Percentiles rank a stretch among this genome's conserved stretches.
Conservation (phyloP, 148 eudicot species). For the Selenicereus undatus region DNA sequence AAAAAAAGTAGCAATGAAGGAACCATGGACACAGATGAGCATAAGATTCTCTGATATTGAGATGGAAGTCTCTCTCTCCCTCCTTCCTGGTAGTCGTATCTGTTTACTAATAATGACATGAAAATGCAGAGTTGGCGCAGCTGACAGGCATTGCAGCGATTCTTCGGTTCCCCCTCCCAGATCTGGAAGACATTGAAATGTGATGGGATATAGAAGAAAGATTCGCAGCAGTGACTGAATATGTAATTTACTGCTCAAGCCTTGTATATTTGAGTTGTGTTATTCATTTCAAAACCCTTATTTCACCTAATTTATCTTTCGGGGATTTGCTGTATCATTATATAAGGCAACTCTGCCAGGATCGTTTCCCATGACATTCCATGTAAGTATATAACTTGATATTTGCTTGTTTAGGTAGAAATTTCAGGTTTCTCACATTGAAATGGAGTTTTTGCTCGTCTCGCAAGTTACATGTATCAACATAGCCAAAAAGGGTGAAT, state of each 20-base stretch:
- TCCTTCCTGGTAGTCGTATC: background rate
- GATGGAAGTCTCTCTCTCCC: background rate
- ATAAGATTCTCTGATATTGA: background rate
- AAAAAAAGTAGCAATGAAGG: background rate
- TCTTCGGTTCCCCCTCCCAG: slow-evolving; percentile 96
- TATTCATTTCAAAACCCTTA: background rate
- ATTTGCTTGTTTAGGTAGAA: background rate
- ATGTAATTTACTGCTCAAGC: background rate
- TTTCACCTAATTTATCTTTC: background rate
- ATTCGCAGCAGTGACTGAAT: background rate
- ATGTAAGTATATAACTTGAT: slow-evolving; percentile 6
- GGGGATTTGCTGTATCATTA: background rate
- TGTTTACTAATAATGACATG: background rate
- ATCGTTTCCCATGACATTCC: background rate
- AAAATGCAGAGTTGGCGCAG: slow-evolving; percentile 73
- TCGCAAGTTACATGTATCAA: no score
- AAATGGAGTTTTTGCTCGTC: background rate
- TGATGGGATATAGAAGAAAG: slow-evolving; percentile 20
- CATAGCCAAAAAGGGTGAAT: no score
- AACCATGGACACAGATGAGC: background rate
- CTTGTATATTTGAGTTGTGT: slow-evolving; percentile 10
- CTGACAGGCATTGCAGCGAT: slow-evolving; percentile 94
- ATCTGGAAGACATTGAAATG: slow-evolving; percentile 94
- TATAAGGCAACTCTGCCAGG: background rate
- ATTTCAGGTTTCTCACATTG: background rate